Evolutionary conservation across 768 basidiomycete species (phyloP), one percentile per base, ranked within the genome.

Genomic region (Calvatia gigantea): DNA sequence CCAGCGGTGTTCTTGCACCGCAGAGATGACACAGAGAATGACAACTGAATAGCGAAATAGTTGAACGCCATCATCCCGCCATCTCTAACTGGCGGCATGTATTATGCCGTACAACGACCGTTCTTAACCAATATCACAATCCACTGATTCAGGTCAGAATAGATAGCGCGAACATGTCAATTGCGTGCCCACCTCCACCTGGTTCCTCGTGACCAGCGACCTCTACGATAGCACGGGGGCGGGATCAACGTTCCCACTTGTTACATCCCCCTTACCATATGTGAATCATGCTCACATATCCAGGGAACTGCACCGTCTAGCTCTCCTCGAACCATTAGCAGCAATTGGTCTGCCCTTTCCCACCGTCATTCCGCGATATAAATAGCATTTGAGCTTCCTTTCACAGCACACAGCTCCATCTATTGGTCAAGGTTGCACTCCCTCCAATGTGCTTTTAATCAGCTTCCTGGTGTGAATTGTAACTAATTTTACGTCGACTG

Each of bases 1-100:
- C 65, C 71, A 7, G 41, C 62, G 2, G 61, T 62, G 3, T 65
- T 66, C 35, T 11, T 57, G 12, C 60, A 63, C 63, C 23, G 17
- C 11, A 12, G 14, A n/a, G 14, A 5, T 37, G 8, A 37, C 3
- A n/a, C 12, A 37, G 12, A 37, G 35, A 37, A 37, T 11, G 11
- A 12, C 1, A 15, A 35, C 6, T 35, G n/a, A 14, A n/a, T 37
- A n/a, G 17, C 15, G 35, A 37, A n/a, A 37, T n/a, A 37, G n/a
- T n/a, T n/a, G n/a, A n/a, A n/a, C n/a, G n/a, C n/a, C n/a, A n/a
- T n/a, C n/a, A n/a, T n/a, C n/a, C n/a, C n/a, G n/a, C n/a, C n/a
- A n/a, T n/a, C n/a, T n/a, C n/a, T 12, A n/a, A n/a, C 35, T 7
- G 35, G 35, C 35, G 35, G 35, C 17, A n/a, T n/a, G 35, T 37